Percentiles rank a stretch among this genome's conserved stretches.
Conservation (phyloP, 495 filamentous ascomycete species). For the Cercophora samala region DNA sequence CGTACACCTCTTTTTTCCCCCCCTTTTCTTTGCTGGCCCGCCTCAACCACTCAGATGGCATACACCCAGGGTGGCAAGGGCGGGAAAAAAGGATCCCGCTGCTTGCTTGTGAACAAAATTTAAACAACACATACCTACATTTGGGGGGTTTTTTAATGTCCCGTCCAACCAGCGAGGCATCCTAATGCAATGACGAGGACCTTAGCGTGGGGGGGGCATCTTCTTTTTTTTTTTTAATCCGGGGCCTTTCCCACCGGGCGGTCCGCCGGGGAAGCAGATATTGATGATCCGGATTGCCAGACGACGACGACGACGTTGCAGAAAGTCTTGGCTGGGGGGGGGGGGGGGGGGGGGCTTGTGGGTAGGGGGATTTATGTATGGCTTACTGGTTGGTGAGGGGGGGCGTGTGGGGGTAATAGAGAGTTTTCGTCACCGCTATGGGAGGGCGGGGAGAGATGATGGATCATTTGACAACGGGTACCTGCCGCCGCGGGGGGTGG, state of each 20-base stretch:
- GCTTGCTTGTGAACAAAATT: background rate
- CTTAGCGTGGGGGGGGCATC: background rate
- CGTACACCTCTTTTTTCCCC: too few species aligned
- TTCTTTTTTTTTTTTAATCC: too few species aligned
- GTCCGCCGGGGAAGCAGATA: constrained; percentile 2
- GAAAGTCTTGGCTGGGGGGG: background rate
- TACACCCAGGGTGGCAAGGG: background rate
- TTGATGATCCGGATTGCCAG: background rate
- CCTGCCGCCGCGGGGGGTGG: background rate
- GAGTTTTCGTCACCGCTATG: background rate
- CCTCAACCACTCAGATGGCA: background rate
- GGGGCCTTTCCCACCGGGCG: background rate
- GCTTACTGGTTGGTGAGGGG: background rate
- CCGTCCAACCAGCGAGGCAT: background rate
- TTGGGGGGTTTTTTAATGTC: background rate
- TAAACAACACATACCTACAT: background rate
- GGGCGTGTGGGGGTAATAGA: background rate
- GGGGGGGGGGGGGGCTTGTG: background rate
- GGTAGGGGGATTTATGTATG: background rate
- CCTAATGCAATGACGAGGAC: background rate
- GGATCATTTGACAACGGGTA: background rate
- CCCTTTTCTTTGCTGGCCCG: background rate
- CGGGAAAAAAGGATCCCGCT: background rate
- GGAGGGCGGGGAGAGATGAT: background rate
- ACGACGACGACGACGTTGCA: too few species aligned